Conservation (phyloP, 345 rosid species). For the Gossypioides kirkii region DNA sequence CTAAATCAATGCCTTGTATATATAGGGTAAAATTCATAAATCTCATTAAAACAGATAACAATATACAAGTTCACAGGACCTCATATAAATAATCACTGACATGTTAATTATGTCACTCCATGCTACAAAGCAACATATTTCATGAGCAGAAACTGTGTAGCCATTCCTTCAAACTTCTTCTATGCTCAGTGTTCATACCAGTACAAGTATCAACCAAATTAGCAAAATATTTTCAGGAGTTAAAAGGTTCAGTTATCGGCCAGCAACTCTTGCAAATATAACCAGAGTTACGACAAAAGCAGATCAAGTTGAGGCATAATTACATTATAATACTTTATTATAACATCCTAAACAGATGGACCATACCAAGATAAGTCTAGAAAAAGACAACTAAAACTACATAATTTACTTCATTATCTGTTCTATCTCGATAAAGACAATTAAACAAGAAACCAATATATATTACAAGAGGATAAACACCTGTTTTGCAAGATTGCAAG, state of each 20-base stretch:
- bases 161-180: background rate
- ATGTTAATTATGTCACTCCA: background rate
- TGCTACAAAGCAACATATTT: background rate
- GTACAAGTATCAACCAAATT: background rate
- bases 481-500: conserved; percentile 93
- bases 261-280: background rate
- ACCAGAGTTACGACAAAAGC: background rate
- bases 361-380: background rate
- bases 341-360: background rate
- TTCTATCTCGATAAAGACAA: background rate
- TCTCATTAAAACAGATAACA: background rate
- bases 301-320: background rate
- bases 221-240: background rate
- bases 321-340: background rate
- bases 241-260: background rate
- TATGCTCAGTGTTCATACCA: background rate
- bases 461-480: conserved; percentile 26
- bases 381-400: background rate
- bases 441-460: background rate
- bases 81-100: background rate
- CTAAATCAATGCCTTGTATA: background rate
- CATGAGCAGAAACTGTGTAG: background rate
- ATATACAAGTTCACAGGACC: background rate
- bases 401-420: background rate
- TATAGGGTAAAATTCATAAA: background rate